Evolutionary conservation across 768 basidiomycete species (phyloP), one percentile per base, ranked within the genome.

Genomic region (Boletales sp.): DNA sequence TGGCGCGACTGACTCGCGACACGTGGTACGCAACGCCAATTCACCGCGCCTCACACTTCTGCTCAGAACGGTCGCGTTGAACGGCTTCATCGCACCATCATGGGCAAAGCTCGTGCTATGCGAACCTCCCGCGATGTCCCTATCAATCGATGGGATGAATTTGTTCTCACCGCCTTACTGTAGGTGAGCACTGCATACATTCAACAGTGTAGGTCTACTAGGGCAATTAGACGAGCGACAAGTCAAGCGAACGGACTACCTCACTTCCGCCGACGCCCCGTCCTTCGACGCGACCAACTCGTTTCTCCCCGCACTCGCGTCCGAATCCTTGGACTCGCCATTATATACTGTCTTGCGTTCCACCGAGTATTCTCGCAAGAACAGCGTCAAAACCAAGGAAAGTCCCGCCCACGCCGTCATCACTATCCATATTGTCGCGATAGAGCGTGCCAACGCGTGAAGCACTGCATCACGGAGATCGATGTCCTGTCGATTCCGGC

Each of bases 401-500:
- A 72, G 72, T 11, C 79, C 82, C 8, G 78, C 45, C 24, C 87
- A 68, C 0, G 81, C 83, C 10, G 82, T 82, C 64, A 73, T 74
- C 9, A 83, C 81, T 18, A 86, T 53, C 85, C 86, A 89, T 19
- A 89, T 81, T 40, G 53, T 68, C 54, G 75, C 75, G 35, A 89
- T 81, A 4, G 85, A 80, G 29, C 73, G 71, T 13, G 84, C 74
- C 66, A 81, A 87, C 0, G 84, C 84, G 49, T 86, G 73, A 30
- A 82, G 74, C 9, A 86, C 69, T 37, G 70, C 71, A 21, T 69
- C 59, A 11, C 81, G 81, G 27, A 73, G 63, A 10, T 56, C 60
- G 8, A 75, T 67, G 54, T 89, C 77, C 80, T 84, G 55, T n/a
- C n/a, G n/a, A n/a, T n/a, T n/a, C n/a, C n/a, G n/a, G n/a, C n/a